Evolutionary conservation across 192 early-diverging fungal species (phyloP), one percentile per base, ranked within the genome.

Genomic region (Helicostylum pulchrum): DNA sequence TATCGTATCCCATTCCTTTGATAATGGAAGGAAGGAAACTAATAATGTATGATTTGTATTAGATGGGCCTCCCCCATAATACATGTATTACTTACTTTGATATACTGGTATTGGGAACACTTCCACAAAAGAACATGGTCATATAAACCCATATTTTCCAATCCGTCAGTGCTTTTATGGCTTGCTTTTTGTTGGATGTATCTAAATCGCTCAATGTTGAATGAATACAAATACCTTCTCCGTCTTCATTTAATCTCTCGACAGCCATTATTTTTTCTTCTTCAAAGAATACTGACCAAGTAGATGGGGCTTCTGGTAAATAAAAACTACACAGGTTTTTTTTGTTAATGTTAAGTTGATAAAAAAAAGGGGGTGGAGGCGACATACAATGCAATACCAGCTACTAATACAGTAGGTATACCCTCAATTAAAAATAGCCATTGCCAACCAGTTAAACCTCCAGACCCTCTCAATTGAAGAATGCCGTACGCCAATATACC

Each of bases 71-170:
- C 7, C 36, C 5, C 9, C 36, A 39, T 5, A 4, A 10, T 0
- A 9, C 6, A 39, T 9, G 5, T 39, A 10, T 39, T 39, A 39
- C 36, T 39, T 66, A 72, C 70, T 72, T 72, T 57, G 70, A 72
- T 49, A 72, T 52, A 36, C 70, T 72, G 10, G 70, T 72, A 26
- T 72, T 72, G 45, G 70, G 70, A 12, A 72, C 70, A 57, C 70
- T 72, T 32, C 70, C 70, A 50, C 70, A 72, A 47, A 72, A 72
- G 59, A 72, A 72, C 70, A 72, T 72, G 49, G 66, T 5, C 70
- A 72, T 72, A 58, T 64, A 72, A 31, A 66, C 42, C 70, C 70
- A 72, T 17, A 72, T 64, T 44, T 72, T 72, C 70, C 64, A 72
- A 31, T 72, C 70, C 0, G 64, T 49, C 3, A 72, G 32, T 4